These are phyloP conservation scores for Podospora appendiculata DNA, from an alignment of 495 filamentous ascomycete genomes.

Conservation along the genomic window DNA sequence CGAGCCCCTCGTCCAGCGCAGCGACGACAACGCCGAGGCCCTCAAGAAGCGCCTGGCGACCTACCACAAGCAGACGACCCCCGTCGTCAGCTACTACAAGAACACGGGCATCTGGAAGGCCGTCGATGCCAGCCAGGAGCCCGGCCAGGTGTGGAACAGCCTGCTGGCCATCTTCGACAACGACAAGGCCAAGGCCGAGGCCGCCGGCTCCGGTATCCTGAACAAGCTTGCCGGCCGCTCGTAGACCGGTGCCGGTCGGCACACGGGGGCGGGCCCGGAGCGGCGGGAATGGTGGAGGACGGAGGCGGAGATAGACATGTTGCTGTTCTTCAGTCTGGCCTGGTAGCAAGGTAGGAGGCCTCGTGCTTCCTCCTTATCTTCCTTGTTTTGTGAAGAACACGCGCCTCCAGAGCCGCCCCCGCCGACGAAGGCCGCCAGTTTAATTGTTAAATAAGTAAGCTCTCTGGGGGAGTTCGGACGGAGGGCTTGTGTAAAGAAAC, in stretches of 20 bases:
- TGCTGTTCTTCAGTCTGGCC: not conserved
- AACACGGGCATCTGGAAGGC: slow-evolving; percentile 94
- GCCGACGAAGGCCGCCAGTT: no score
- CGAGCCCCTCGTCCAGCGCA: slow-evolving; percentile 92
- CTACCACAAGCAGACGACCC: slow-evolving; percentile 89
- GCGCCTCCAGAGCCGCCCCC: no score
- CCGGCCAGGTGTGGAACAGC: slow-evolving; percentile 90
- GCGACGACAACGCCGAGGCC: slow-evolving; percentile 95
- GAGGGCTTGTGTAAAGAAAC: no score
- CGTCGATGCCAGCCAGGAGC: slow-evolving; percentile 94
- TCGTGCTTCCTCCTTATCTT: no score
- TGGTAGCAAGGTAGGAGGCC: not conserved
- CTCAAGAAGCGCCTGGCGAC: slow-evolving; percentile 90
- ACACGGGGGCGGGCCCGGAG: not conserved
- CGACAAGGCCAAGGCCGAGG: slow-evolving; percentile 45
- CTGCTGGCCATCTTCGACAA: slow-evolving; percentile 70
- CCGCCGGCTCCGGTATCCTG: slow-evolving; percentile 35
- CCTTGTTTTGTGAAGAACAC: no score
- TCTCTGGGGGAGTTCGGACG: no score
- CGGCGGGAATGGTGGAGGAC: not conserved
- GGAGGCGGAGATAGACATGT: not conserved
- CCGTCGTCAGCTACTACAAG: slow-evolving; percentile 93
- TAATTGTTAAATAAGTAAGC: no score
- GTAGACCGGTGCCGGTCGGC: slow-evolving; percentile 7
- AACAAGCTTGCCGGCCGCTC: slow-evolving; percentile 37